A percentile compares a stretch with the other conserved stretches of the same genome.
Evolutionary conservation across 1,139 yeast species (phyloP).

Genomic region (Pneumocystis oryctolagi): DNA sequence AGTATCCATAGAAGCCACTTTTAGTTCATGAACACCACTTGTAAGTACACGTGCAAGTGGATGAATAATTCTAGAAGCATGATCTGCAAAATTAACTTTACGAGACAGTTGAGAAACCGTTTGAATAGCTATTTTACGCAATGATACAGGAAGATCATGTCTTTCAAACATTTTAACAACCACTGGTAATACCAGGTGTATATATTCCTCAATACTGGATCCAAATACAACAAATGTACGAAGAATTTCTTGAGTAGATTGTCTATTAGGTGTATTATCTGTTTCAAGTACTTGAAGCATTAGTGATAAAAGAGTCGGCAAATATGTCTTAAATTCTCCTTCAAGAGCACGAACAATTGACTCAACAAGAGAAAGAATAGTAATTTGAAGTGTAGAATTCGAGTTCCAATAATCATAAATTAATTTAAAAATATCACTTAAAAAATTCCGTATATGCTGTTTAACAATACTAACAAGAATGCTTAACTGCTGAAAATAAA

Average conservation of each 20-base stretch:
- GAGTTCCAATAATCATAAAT: slow-evolving; percentile 53
- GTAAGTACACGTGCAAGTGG: slow-evolving; percentile 63
- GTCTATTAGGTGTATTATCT: slow-evolving; percentile 46
- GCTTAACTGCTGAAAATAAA: slow-evolving; percentile 79
- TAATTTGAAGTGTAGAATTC: slow-evolving; percentile 51
- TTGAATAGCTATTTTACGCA: slow-evolving; percentile 64
- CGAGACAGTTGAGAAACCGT: slow-evolving; percentile 72
- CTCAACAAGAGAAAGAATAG: slow-evolving; percentile 68
- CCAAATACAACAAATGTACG: slow-evolving; percentile 85
- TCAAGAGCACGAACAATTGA: slow-evolving; percentile 74
- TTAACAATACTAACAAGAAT: slow-evolving; percentile 68
- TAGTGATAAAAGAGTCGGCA: slow-evolving; percentile 64
- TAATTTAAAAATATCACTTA: slow-evolving; percentile 60
- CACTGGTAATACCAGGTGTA: slow-evolving; percentile 72
- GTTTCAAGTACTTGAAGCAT: slow-evolving; percentile 64
- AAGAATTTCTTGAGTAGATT: slow-evolving; percentile 61
- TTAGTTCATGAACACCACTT: slow-evolving; percentile 42
- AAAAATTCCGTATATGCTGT: slow-evolving; percentile 74
- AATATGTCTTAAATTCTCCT: slow-evolving; percentile 76
- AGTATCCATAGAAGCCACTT: slow-evolving; percentile 57
- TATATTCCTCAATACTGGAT: slow-evolving; percentile 71
- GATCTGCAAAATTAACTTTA: slow-evolving; percentile 60
- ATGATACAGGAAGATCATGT: slow-evolving; percentile 33
- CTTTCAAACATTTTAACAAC: slow-evolving; percentile 67
- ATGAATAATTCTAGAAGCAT: slow-evolving; percentile 83